phyloP scores from a whole-genome alignment of 257 asterid genomes.

The Hygrophila difformis region DNA sequence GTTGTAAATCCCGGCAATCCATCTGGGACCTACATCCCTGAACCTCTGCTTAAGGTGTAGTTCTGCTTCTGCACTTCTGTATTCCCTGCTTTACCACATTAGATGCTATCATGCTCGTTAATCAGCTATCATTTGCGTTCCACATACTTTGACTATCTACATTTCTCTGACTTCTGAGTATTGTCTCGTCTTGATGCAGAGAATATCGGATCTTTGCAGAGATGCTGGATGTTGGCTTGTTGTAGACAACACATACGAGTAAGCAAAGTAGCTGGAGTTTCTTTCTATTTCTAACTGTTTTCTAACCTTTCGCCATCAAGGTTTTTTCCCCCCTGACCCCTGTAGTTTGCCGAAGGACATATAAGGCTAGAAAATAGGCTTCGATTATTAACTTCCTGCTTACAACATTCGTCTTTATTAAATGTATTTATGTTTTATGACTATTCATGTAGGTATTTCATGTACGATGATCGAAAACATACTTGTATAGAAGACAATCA shows the following conservation, averaged over 20 bases:
- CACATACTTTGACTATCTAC: too few species aligned
- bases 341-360: neutral
- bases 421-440: neutral
- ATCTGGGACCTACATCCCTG: constrained; percentile 90
- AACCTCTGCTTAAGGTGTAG: constrained; percentile 87
- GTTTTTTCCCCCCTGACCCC: too few species aligned
- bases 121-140: too few species aligned
- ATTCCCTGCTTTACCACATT: neutral
- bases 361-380: neutral
- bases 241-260: constrained; percentile 94
- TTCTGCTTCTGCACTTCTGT: constrained; percentile 9
- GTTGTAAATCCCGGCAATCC: constrained; percentile 99
- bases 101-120: neutral
- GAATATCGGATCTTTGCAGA: constrained; percentile 79
- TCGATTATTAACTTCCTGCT: neutral
- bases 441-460: constrained; percentile 66
- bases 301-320: too few species aligned
- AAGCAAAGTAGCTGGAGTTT: too few species aligned
- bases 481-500: constrained; percentile 67
- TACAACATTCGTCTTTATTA: neutral
- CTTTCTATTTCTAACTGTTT: too few species aligned
- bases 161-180: neutral
- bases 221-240: constrained; percentile 91
- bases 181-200: constrained; percentile 28
- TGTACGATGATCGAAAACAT: constrained; percentile 90